Evolutionary conservation across 805 yeast genomes (phyloP), one percentile per base, ranked within the genome.

Genomic region (Saccharomyces mikatae): DNA sequence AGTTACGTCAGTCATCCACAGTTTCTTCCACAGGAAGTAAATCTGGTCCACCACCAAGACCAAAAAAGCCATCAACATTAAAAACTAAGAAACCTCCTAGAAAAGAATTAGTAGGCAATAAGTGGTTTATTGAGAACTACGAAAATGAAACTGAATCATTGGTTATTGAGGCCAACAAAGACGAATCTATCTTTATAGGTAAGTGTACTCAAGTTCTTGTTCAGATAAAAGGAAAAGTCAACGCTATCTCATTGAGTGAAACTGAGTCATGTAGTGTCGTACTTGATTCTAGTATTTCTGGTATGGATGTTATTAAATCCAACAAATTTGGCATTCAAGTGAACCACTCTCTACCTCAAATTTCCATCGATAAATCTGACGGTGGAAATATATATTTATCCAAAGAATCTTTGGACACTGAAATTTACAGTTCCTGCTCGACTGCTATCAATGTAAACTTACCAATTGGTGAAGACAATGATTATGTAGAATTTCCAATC

Each of bases 111-210:
- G 77, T 81, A 14, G 97, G 90, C 65, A 86, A 89, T 57, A 86
- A 89, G 64, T 94, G 99, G 99, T 75, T 87, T 60, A 75, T 94
- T 53, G 90, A 89, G 66, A 87, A 91, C 72, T 87, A 75, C 65
- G 86, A 84, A 52, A 79, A 80, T 49, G 86, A 83, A 54, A 46
- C 58, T n/a, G 65, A 63, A n/a, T 71, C 73, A 17, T 81, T 87
- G 61, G 75, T 76, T 24, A 76, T 94, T 54, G 90, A 89, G 26
- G 95, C 86, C 31, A 87, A 84, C 60, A 84, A 84, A 80, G 84
- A 86, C 59, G 98, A 94, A 69, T 87, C 96, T 41, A 84, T 94
- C 14, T 90, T 88, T 68, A 86, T 94, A 62, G 95, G 95, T 52
- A 84, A 86, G 64, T 88, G 96, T 74, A 67, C 68, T 46, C 84